Base-by-base conservation (phyloP, 768 basidiomycete species). In the Suillus variegatus region DNA sequence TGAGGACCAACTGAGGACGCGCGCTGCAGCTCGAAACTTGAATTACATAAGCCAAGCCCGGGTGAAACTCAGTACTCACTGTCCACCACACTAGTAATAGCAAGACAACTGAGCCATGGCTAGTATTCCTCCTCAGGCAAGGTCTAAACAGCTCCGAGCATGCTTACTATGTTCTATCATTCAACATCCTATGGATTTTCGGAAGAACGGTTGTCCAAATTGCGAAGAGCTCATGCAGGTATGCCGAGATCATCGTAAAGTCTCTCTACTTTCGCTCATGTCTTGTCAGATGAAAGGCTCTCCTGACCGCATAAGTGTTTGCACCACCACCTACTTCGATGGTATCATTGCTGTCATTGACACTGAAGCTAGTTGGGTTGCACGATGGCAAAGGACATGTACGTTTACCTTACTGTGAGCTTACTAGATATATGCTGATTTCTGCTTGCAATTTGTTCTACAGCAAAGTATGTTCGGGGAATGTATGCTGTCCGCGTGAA, bases 201-300 rank as follows among this genome's bases (percentile, higher is more conserved):
- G 90, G 51, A 88, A 86, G 70, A 79, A 82, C 25, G 97, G 97
- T 6, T 99, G 97, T 75, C 97, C 97, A 52, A 99, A 99, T 76
- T 99, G 97, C 74, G 97, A 99, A 71, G 94, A 97, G 74, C 83
- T 96, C 69, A 85, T 99, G 76, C 91, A 95, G 83, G 97, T 96
- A 66, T 44, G 44, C 44, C 9, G 36, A 28, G 35, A 65, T 7
- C 61, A 5, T 5, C 52, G 28, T 40, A 12, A 36, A 58, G 14
- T 32, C n/a, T 67, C 46, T 58, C 46, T 54, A 22, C 25, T 44
- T 40, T 25, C 38, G 61, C 22, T 18, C n/a, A 57, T 41, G 41
- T 54, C 22, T 62, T 49, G 18, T 25, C 69, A 99, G 96, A 90
- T 98, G 88, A 93, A 94, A 79, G 90, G 90, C 25, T 91, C 87